Conservation (phyloP, 75 land plant genomes). For the Azolla pinnata region DNA sequence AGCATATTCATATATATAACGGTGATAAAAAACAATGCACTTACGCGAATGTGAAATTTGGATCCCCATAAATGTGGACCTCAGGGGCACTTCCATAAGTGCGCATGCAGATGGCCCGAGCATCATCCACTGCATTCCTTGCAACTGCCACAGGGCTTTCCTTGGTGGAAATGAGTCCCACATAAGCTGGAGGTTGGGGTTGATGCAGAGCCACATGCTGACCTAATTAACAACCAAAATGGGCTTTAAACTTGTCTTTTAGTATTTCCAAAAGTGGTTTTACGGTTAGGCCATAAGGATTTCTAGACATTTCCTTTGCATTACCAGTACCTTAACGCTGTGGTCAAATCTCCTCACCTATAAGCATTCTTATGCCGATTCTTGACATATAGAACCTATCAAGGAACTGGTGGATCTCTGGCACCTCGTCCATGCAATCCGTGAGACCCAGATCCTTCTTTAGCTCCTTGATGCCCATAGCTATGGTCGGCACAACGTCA, state of each 20-base stretch:
- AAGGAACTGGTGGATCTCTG: constrained; percentile 85
- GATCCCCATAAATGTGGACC: constrained; percentile 87
- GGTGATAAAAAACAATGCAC: too few species aligned
- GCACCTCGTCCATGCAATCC: constrained; percentile 43
- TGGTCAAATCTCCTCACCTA: constrained; percentile 27
- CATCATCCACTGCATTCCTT: constrained; percentile 81
- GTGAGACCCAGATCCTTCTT: constrained; percentile 60
- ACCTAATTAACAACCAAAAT: constrained; percentile 37
- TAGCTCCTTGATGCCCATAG: constrained; percentile 83
- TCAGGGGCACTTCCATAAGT: constrained; percentile 96
- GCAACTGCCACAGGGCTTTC: constrained; percentile 82
- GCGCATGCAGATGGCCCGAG: constrained; percentile 65
- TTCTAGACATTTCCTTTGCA: not conserved
- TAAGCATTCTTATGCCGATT: constrained; percentile 84
- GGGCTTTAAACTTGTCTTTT: not conserved
- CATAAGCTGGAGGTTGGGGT: constrained; percentile 56
- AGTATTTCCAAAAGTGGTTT: not conserved
- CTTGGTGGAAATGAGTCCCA: constrained; percentile 79
- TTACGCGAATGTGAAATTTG: constrained; percentile 95
- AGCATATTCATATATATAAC: too few species aligned
- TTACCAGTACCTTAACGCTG: not conserved
- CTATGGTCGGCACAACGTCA: constrained; percentile 92
- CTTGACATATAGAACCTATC: constrained; percentile 90
- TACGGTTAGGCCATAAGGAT: not conserved
- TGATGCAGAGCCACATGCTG: constrained; percentile 98